Base-by-base conservation (phyloP, 495 filamentous ascomycete species). In the Pyrenula aspistea region DNA sequence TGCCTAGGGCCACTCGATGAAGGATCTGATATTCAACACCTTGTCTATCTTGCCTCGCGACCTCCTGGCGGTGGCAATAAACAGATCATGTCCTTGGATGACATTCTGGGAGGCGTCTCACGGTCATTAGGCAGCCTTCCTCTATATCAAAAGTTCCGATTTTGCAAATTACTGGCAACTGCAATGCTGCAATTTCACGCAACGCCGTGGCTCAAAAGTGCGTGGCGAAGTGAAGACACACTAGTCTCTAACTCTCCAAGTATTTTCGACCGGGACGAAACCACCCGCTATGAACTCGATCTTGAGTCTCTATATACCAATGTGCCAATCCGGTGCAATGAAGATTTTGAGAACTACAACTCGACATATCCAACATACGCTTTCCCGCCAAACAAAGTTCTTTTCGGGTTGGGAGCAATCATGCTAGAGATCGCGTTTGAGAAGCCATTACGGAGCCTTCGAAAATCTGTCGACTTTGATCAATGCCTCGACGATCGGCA, bases 151-250 rank as follows among this genome's bases (percentile, higher is more conserved):
- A 57, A 65, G 47, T 48, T 72, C 4, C 62, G 61, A 22, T 62
- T 73, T 24, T 70, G 67, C 15, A 68, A 63, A 52, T 61, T 62
- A 47, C 57, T 69, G 2, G 66, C 71, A 0, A 55, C 63, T 10
- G 69, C 65, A 21, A 60, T 71, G 19, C 60, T 74, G 12, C 70
- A 71, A 56, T 72, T 71, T 49, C 63, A 71, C 52, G 56, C 56
- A 2, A 74, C 71, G 12, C 66, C 67, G 8, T 70, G 69, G 66
- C 61, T 72, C 10, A 57, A 24, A 20, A 22, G 55, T 15, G 47
- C 52, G 2, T 74, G 68, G 70, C 49, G 64, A 21, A 67, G 70
- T 22, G 54, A 67, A 50, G 68, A 71, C 53, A 36, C 71, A 0
- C 52, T 61, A 47, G 67, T 73, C 48, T 70, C 68, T 52, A 55